Evolutionary conservation across 225 moss, liverwort and hornwort genomes (phyloP), one percentile per base, ranked within the genome.

Genomic region (Pseudisothecium myosuroides): DNA sequence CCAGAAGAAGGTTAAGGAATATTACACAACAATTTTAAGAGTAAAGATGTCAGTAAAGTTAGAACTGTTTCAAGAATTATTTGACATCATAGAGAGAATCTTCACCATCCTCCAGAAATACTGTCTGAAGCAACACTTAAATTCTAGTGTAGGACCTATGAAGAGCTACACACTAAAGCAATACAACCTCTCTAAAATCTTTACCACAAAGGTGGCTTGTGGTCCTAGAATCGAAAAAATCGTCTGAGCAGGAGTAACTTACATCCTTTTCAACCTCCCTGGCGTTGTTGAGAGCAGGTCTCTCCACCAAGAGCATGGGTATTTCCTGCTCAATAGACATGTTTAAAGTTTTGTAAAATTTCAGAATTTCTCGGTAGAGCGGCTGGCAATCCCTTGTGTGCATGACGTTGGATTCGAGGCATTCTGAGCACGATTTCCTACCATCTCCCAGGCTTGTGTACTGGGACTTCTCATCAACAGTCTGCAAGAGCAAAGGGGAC

Each of bases 271-370:
- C 99, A 34, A 91, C 94, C 81, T 97, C 96, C 78, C 98, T 93
- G 60, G 99, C 99, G 85, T 96, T 93, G 86, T 99, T 99, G 28
- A 99, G 93, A 82, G 99, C 99, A 77, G 95, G 95, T 89, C 97
- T 93, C 89, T 95, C 94, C 82, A 99, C 99, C 72, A 99, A 91
- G 84, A 99, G 96, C 96, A 99, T 97, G 59, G 99, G 99, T 83
- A 99, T 95, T 88, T 99, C 96, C 91, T 99, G 97, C 50, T 97
- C 96, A 78, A 99, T 94, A 20, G 94, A 79, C 97, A 97, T 97
- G 81, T 93, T 94, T 88, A 93, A 31, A 49, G 83, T 74, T 90
- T 93, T 94, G 90, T 97, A 99, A 87, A 99, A 99, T 85, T 94
- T 96, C 87, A 99, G 82, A 31, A 99, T 95, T 58, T 96, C 96